phyloP scores from a whole-genome alignment of 768 basidiomycete species.

The Sarcomyxa edulis region DNA sequence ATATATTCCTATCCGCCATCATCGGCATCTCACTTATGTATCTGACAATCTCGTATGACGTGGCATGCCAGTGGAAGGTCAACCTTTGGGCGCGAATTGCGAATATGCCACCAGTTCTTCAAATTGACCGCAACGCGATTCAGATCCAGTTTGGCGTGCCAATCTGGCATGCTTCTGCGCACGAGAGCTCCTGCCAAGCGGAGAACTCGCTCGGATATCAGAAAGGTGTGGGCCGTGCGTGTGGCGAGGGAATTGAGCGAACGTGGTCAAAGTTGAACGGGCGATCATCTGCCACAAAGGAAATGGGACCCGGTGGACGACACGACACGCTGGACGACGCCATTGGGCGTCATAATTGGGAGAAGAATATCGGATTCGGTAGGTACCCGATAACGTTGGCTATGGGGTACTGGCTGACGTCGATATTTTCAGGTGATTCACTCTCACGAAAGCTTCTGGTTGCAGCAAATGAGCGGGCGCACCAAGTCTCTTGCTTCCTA shows the following conservation, averaged over 20 bases:
- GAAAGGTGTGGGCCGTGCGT: slow-evolving; percentile 16
- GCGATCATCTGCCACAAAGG: slow-evolving; percentile 1
- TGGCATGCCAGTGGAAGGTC: slow-evolving; percentile 23
- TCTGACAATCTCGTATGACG: slow-evolving; percentile 21
- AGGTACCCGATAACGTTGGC: too few species aligned
- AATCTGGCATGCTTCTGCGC: slow-evolving; percentile 11
- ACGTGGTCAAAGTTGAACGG: slow-evolving; percentile 1
- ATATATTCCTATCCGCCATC: slow-evolving; percentile 12
- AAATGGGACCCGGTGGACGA: slow-evolving; percentile 12
- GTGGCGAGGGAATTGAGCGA: slow-evolving; percentile 22
- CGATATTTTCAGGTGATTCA: slow-evolving; percentile 2
- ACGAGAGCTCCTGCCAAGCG: slow-evolving; percentile 8
- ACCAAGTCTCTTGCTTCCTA: slow-evolving; percentile 1
- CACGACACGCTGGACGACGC: slow-evolving; percentile 13
- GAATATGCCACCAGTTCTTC: slow-evolving; percentile 6
- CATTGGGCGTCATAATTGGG: slow-evolving; percentile 7
- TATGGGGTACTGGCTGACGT: too few species aligned
- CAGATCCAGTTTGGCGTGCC: slow-evolving; percentile 15
- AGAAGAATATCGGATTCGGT: slow-evolving; percentile 7
- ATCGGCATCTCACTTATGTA: background rate
- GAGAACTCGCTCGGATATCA: slow-evolving; percentile 21
- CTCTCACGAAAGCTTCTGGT: slow-evolving; percentile 7
- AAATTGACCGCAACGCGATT: slow-evolving; percentile 8
- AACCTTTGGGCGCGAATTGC: slow-evolving; percentile 12
- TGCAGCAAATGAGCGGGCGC: slow-evolving; percentile 6